phyloP scores from a whole-genome alignment of 257 asterid genomes.

The Jacaranda copaia region DNA sequence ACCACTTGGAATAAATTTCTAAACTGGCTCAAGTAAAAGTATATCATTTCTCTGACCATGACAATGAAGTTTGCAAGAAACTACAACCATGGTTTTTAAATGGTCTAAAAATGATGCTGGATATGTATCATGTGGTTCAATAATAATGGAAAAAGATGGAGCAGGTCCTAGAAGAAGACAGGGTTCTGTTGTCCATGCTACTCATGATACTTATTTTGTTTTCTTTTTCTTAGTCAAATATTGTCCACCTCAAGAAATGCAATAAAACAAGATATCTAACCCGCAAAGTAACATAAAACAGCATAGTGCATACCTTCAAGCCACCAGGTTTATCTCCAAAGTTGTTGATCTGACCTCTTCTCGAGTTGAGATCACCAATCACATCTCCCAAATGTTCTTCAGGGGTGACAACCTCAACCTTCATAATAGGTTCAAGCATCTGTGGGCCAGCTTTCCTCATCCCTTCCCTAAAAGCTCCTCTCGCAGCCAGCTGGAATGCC shows the following conservation, averaged over 20 bases:
- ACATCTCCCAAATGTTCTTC: constrained; percentile 98
- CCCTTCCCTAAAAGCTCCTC: constrained; percentile 97
- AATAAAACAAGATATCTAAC: neutral
- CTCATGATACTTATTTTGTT: no score
- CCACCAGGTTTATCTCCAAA: constrained; percentile 99
- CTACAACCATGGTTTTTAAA: no score
- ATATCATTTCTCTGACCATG: no score
- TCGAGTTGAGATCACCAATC: constrained; percentile 93
- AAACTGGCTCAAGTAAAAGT: no score
- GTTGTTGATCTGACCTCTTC: constrained; percentile 92
- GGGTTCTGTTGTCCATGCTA: no score
- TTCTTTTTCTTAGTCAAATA: neutral
- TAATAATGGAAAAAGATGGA: no score
- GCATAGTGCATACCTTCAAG: constrained; percentile 67
- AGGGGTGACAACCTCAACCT: constrained; percentile 93
- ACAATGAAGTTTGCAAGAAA: no score
- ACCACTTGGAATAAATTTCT: neutral
- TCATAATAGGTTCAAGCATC: constrained; percentile 94
- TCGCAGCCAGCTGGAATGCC: constrained; percentile 96
- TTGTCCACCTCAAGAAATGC: constrained; percentile 8
- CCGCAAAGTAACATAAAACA: neutral
- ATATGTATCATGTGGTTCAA: no score
- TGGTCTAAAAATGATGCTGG: no score
- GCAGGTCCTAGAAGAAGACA: no score
- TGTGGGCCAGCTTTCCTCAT: constrained; percentile 91